These are phyloP conservation scores for Alternaria consortialis DNA, from an alignment of 2,329 filamentous ascomycete species.

Conservation along the genomic window DNA sequence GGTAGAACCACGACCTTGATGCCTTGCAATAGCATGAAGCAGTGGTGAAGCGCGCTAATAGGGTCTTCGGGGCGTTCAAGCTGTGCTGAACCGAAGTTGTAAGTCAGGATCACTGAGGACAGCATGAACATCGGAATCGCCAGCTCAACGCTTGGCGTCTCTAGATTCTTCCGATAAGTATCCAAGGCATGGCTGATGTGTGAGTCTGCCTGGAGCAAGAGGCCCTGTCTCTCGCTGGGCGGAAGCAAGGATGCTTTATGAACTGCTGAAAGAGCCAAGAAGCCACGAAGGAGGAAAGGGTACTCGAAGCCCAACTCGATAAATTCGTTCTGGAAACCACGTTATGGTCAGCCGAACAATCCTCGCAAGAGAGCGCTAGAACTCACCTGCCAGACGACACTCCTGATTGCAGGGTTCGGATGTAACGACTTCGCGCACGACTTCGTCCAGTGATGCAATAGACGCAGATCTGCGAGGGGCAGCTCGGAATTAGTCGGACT, in stretches of 20 bases:
- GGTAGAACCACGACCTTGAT: conserved; percentile 38
- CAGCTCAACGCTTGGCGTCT: conserved; percentile 28
- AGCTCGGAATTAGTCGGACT: conserved; percentile 24
- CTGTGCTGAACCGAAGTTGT: conserved; percentile 42
- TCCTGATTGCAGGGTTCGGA: conserved; percentile 20
- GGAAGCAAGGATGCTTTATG: conserved; percentile 37
- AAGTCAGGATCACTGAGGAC: conserved; percentile 38
- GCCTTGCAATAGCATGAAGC: conserved; percentile 40
- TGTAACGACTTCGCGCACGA: conserved; percentile 33
- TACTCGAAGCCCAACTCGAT: conserved; percentile 39
- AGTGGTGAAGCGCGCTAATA: conserved; percentile 39
- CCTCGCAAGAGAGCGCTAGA: not conserved
- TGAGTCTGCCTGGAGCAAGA: conserved; percentile 38
- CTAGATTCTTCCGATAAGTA: conserved; percentile 34
- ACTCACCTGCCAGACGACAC: conserved; percentile 23
- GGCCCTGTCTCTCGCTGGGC: conserved; percentile 28
- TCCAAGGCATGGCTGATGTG: conserved; percentile 40
- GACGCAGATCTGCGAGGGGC: conserved; percentile 37
- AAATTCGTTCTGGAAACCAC: conserved; percentile 18
- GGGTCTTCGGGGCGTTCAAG: conserved; percentile 40
- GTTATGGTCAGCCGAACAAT: not conserved
- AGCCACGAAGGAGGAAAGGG: conserved; percentile 41
- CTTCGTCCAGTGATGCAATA: conserved; percentile 43
- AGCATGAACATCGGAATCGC: conserved; percentile 44
- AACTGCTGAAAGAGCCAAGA: conserved; percentile 41